Conservation (phyloP, 768 basidiomycete species). For the Wakefieldia striispora region DNA sequence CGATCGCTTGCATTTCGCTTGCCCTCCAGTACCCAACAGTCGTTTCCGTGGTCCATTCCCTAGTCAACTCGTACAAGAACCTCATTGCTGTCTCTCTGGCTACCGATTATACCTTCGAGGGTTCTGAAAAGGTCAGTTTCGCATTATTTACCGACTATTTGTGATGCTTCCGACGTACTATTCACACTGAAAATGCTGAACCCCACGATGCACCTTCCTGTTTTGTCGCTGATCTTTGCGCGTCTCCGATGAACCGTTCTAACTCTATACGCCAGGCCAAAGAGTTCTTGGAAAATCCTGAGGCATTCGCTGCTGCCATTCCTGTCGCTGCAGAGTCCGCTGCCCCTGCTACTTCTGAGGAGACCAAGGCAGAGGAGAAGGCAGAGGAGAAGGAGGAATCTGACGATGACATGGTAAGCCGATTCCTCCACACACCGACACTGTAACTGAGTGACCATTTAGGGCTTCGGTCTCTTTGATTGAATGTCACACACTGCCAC, state of each 20-base stretch:
- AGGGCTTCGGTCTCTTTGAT: slow-evolving; percentile 96
- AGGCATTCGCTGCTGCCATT: slow-evolving; percentile 89
- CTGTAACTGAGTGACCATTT: slow-evolving; percentile 9
- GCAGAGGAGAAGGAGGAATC: slow-evolving; percentile 84
- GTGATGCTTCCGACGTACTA: slow-evolving; percentile 32
- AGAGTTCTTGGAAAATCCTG: slow-evolving; percentile 96
- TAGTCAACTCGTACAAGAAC: slow-evolving; percentile 99
- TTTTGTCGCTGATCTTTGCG: slow-evolving; percentile 29
- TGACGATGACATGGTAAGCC: slow-evolving; percentile 82
- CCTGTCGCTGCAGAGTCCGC: slow-evolving; percentile 53
- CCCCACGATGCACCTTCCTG: slow-evolving; percentile 39
- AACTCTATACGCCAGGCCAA: slow-evolving; percentile 60
- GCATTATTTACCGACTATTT: slow-evolving; percentile 1
- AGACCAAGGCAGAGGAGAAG: slow-evolving; percentile 65
- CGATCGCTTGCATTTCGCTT: slow-evolving; percentile 93
- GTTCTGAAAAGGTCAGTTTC: slow-evolving; percentile 78
- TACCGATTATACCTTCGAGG: slow-evolving; percentile 95
- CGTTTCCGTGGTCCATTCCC: slow-evolving; percentile 89
- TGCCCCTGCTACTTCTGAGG: slow-evolving; percentile 55
- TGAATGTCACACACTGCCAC: slow-evolving; percentile 33
- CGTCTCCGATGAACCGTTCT: neutral
- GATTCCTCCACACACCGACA: neutral
- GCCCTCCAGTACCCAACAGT: slow-evolving; percentile 96
- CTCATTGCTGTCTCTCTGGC: slow-evolving; percentile 82
- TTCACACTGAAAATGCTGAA: slow-evolving; percentile 89